phyloP scores from a whole-genome alignment of 768 basidiomycete genomes.

The Panellus pusillus region DNA sequence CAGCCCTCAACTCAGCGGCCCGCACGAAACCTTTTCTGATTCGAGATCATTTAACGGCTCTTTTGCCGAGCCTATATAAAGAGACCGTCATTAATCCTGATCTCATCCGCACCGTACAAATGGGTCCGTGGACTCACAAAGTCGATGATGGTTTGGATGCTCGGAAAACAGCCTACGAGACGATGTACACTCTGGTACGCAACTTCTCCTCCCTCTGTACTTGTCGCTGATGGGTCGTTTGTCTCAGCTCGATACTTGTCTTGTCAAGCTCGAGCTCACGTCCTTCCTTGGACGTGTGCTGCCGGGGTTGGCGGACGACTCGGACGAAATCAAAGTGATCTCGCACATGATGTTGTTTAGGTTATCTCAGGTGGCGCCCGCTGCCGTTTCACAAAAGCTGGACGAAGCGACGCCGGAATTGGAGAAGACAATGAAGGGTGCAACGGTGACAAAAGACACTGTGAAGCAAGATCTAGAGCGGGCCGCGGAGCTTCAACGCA shows the following conservation, averaged over 20 bases:
- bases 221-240: not conserved
- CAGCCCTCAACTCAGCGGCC: slow-evolving; percentile 91
- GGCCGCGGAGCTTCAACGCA: slow-evolving; percentile 87
- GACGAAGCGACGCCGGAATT: slow-evolving; percentile 83
- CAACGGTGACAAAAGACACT: slow-evolving; percentile 88
- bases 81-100: slow-evolving; percentile 80
- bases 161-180: slow-evolving; percentile 96
- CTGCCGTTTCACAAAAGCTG: slow-evolving; percentile 77
- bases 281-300: slow-evolving; percentile 82
- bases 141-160: slow-evolving; percentile 97
- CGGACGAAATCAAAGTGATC: slow-evolving; percentile 96
- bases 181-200: slow-evolving; percentile 90
- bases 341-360: slow-evolving; percentile 95
- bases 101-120: slow-evolving; percentile 87
- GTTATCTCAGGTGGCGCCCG: slow-evolving; percentile 82
- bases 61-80: slow-evolving; percentile 82
- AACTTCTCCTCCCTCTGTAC: not conserved
- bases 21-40: slow-evolving; percentile 93
- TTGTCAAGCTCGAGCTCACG: slow-evolving; percentile 83
- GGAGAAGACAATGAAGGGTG: slow-evolving; percentile 87
- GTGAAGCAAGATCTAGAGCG: slow-evolving; percentile 92
- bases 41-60: slow-evolving; percentile 71
- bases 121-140: slow-evolving; percentile 97
- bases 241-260: slow-evolving; percentile 83
- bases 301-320: slow-evolving; percentile 81